Evolutionary conservation across 164 flowering plant genomes (phyloP).

Genomic region (Euptelea pleiosperma): DNA sequence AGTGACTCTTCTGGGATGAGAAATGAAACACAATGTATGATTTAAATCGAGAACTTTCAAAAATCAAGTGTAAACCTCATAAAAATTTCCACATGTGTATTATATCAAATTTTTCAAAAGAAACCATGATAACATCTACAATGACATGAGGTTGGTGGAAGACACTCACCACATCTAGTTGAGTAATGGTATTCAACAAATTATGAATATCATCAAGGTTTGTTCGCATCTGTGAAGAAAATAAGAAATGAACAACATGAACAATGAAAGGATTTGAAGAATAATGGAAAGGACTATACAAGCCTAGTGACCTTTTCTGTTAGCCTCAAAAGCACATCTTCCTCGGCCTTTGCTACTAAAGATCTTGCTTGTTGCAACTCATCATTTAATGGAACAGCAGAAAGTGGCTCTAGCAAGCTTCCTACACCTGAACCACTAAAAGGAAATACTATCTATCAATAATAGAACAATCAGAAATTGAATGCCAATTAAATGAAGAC

Average conservation of each 20-base stretch:
- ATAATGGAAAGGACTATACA: slow-evolving; percentile 10
- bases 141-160: slow-evolving; percentile 3
- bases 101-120: neutral
- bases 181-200: slow-evolving; percentile 38
- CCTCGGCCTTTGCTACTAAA: slow-evolving; percentile 67
- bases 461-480: slow-evolving; percentile 2
- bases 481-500: slow-evolving; percentile 1
- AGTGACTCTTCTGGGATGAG: no score
- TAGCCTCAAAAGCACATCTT: slow-evolving; percentile 65
- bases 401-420: slow-evolving; percentile 73
- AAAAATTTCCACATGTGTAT: neutral
- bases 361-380: slow-evolving; percentile 82
- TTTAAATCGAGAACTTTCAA: no score
- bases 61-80: neutral
- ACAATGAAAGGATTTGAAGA: neutral
- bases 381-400: slow-evolving; percentile 84
- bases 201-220: slow-evolving; percentile 58
- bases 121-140: neutral
- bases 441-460: slow-evolving; percentile 22
- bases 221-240: slow-evolving; percentile 51
- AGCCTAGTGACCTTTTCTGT: slow-evolving; percentile 61
- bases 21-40: no score
- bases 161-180: slow-evolving; percentile 67
- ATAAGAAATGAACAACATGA: slow-evolving; percentile 7
- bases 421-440: slow-evolving; percentile 79